phyloP scores from a whole-genome alignment of 1,284 basidiomycete genomes.

The Sutorius eximius region DNA sequence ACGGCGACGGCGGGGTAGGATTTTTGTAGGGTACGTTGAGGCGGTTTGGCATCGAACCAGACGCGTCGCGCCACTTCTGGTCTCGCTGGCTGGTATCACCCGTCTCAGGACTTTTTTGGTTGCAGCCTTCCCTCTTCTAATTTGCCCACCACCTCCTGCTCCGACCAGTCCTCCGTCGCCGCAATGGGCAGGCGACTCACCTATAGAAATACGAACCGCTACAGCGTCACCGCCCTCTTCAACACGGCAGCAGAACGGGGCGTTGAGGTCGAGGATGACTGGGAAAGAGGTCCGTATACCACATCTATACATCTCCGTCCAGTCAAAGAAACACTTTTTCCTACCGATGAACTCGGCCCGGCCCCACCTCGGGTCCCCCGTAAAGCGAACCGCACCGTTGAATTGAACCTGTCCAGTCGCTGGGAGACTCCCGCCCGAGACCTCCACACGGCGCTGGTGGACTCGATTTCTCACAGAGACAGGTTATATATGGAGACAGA shows the following conservation, averaged over 20 bases:
- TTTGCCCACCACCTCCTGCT: slow-evolving; percentile 55
- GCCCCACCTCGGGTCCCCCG: slow-evolving; percentile 94
- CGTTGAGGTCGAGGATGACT: slow-evolving; percentile 96
- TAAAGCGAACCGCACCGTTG: slow-evolving; percentile 95
- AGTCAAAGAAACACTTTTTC: slow-evolving; percentile 99
- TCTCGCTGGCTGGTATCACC: slow-evolving; percentile 8
- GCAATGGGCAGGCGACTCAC: slow-evolving; percentile 73
- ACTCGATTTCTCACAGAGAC: slow-evolving; percentile 95
- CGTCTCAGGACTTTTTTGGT: slow-evolving; percentile 9
- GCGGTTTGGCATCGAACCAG: slow-evolving; percentile 68
- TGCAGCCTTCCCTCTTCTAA: background rate
- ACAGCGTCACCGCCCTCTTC: slow-evolving; percentile 94
- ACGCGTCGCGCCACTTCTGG: slow-evolving; percentile 18
- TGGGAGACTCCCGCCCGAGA: slow-evolving; percentile 99
- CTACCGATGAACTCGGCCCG: slow-evolving; percentile 92
- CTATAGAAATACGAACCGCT: slow-evolving; percentile 93
- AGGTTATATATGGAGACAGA: slow-evolving; percentile 99
- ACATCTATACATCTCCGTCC: slow-evolving; percentile 74
- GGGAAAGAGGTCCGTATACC: slow-evolving; percentile 79
- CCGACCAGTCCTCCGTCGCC: slow-evolving; percentile 62
- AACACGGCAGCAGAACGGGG: slow-evolving; percentile 99
- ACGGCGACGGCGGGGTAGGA: slow-evolving; percentile 62
- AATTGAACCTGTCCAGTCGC: slow-evolving; percentile 90
- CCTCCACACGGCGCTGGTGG: slow-evolving; percentile 94
- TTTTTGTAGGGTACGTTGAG: slow-evolving; percentile 76